A percentile compares a stretch with the other conserved stretches of the same genome.
phyloP scores from a whole-genome alignment of 257 asterid species.

The Forsythia suspensa region DNA sequence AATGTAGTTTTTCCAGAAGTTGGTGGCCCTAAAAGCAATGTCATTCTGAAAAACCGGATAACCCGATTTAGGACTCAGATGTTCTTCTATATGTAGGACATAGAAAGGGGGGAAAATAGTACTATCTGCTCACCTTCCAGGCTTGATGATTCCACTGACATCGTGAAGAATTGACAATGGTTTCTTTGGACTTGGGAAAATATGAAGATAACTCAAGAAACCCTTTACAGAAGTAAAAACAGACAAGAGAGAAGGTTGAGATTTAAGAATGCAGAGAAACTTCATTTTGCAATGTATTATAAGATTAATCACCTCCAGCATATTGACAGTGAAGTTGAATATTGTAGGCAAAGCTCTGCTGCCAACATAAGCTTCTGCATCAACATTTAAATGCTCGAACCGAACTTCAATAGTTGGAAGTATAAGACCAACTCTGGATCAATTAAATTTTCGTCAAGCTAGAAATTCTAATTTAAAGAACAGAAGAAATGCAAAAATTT shows the following conservation, averaged over 20 bases:
- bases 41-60: slow-evolving; percentile 51
- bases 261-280: background rate
- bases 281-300: background rate
- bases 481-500: background rate
- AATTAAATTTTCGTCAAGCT: background rate
- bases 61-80: background rate
- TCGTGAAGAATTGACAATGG: slow-evolving; percentile 76
- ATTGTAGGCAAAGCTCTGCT: slow-evolving; percentile 86
- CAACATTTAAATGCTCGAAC: slow-evolving; percentile 70
- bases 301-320: slow-evolving; percentile 63
- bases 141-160: slow-evolving; percentile 75
- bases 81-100: background rate
- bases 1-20: slow-evolving; percentile 88
- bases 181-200: slow-evolving; percentile 69
- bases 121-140: slow-evolving; percentile 61
- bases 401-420: slow-evolving; percentile 83
- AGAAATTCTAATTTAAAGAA: background rate
- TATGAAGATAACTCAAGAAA: slow-evolving; percentile 49
- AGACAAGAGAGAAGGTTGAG: slow-evolving; percentile 6
- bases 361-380: slow-evolving; percentile 80
- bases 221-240: slow-evolving; percentile 40
- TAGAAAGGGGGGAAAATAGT: background rate
- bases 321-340: slow-evolving; percentile 61
- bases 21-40: slow-evolving; percentile 89
- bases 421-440: slow-evolving; percentile 75